Evolutionary conservation across 192 early-diverging fungal species (phyloP), one percentile per base, ranked within the genome.

Genomic region (Podila minutissima): DNA sequence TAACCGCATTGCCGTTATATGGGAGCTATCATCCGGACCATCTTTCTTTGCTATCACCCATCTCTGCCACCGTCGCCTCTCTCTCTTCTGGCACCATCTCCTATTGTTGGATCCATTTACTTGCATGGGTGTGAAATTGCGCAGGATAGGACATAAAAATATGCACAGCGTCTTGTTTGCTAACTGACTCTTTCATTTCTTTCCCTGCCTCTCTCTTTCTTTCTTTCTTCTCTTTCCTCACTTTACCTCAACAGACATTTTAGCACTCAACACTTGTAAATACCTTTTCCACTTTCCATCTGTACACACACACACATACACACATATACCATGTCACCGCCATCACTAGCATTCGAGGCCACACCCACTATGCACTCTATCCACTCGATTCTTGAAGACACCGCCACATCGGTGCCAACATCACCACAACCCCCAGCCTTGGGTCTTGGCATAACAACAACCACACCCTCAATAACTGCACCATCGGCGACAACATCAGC

Each of bases 301-400:
- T 37, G 24, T 60, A 60, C 59, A 24, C 59, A 60, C 29, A 17
- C 19, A 32, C 31, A 26, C 59, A 32, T 60, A 32, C 24, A 61
- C 13, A 61, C 29, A 61, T 61, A 61, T 15, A 61, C 31, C 59
- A 24, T 31, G 29, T 61, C 59, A 6, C 59, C 31, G 3, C 31
- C 31, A 61, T 19, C 59, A 13, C 17, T 33, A 61, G 59, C 26
- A 61, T 28, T 35, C 59, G 59, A 33, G 59, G 28, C 59, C 59
- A 61, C 59, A 61, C 24, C 59, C 59, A 10, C 59, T 9, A 61
- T 61, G 59, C 26, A 28, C 15, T 61, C 59, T 33, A 61, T 33
- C 26, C 31, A 28, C 59, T 61, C 59, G 26, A 28, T 33, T 31
- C 28, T 33, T 31, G 59, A 28, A 33, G 59, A 33, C 6, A 24